Base-by-base conservation (phyloP, 257 asterid genomes). In the Coffea eugenioides region DNA sequence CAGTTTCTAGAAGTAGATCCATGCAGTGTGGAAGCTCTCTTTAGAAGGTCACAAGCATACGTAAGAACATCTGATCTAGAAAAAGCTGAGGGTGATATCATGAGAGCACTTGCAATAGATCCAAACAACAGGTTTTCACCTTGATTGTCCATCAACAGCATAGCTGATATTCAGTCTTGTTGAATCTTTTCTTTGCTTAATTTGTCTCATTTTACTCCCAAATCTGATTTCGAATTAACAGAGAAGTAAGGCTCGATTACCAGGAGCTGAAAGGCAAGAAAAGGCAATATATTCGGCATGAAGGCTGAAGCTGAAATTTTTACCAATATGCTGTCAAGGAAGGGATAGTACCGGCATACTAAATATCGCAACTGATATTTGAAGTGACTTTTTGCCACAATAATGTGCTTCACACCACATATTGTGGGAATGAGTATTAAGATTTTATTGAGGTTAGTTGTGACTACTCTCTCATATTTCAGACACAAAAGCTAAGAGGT, bases 21-120 rank as follows among this genome's bases (percentile, higher is more conserved):
- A 5, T 74, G 25, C 36, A 89, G 86, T 54, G 80, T 87, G 25
- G 88, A 91, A 81, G 96, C 96, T 23, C 83, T 91, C 23, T 91
- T 84, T 49, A 85, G 92, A 88, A 83, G 96, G 85, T 80, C 93
- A 3, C 88, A 89, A 62, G 96, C 93, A 45, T 83, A 85, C 54
- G 51, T 86, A 78, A 82, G 77, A 74, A 87, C 82, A 10, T 87
- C 84, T 18, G 91, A 88, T 80, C 62, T 88, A 0, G 92, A 91
- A 78, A 81, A 82, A 80, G 93, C 93, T 21, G 90, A 84, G 79
- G 85, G 71, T 64, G 96, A 89, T 82, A 82, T 89, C 13, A 84
- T 73, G 25, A 76, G 74, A 56, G 91, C 90, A 18, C 83, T 88
- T 23, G 49, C 78, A 52, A 51, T 89, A 57, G 93, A 91, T 79